Evolutionary conservation across 169 alveolate species (phyloP).

Genomic region (Amoebophrya sp.): DNA sequence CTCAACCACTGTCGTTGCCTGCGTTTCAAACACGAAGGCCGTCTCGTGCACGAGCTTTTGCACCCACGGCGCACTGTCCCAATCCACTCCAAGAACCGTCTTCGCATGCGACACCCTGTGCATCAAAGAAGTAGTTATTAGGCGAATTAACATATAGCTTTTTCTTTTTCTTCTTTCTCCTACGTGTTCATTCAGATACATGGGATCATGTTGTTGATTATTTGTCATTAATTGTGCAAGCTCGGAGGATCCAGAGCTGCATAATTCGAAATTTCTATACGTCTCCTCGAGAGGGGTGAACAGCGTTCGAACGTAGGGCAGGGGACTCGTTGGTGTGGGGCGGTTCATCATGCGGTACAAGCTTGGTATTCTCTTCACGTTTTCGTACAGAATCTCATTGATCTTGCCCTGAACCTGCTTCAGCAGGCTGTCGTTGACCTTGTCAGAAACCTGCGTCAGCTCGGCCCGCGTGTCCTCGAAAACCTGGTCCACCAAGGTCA

Average conservation of each 20-base stretch:
- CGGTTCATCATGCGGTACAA: constrained; percentile 11
- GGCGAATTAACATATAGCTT: too few species aligned
- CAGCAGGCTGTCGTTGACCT: not conserved
- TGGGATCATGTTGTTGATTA: too few species aligned
- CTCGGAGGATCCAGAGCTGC: not conserved
- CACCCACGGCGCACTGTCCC: not conserved
- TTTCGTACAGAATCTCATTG: not conserved
- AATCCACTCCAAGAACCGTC: not conserved
- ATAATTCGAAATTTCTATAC: not conserved
- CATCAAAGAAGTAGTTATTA: too few species aligned
- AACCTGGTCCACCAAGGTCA: not conserved
- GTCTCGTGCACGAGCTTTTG: not conserved
- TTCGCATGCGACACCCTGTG: too few species aligned
- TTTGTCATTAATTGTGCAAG: too few species aligned
- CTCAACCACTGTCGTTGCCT: not conserved
- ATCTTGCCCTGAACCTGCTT: not conserved
- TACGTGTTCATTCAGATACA: too few species aligned
- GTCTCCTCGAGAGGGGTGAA: not conserved
- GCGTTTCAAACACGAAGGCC: not conserved
- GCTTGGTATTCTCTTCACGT: not conserved
- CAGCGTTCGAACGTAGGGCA: not conserved
- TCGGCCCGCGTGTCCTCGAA: not conserved
- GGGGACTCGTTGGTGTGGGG: not conserved
- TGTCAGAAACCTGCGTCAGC: not conserved
- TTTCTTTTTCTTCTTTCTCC: too few species aligned